phyloP scores from a whole-genome alignment of 1,284 basidiomycete genomes.

The Fomitiporia mediterranea region DNA sequence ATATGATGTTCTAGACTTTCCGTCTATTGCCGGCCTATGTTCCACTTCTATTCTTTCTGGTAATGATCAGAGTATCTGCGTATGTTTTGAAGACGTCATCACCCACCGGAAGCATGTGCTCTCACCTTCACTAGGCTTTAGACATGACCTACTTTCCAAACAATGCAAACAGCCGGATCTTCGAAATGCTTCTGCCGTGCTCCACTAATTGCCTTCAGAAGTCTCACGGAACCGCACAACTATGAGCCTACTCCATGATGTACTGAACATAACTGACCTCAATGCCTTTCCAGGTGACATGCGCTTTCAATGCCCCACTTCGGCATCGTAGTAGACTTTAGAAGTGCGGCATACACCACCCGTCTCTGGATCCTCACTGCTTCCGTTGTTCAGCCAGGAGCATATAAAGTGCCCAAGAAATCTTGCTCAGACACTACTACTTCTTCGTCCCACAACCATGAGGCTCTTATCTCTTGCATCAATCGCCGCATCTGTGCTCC shows the following conservation, averaged over 20 bases:
- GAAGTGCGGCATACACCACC: background rate
- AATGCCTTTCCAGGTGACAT: background rate
- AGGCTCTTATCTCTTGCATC: constrained; percentile 1
- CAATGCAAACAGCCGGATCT: background rate
- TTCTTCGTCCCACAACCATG: background rate
- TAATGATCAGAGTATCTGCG: background rate
- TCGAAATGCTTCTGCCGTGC: background rate
- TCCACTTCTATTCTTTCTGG: no score
- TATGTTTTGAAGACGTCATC: background rate
- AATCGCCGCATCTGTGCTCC: background rate
- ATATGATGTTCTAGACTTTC: no score
- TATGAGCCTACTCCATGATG: background rate
- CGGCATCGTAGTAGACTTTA: background rate
- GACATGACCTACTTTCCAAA: background rate
- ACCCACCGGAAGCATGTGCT: background rate
- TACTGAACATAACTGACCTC: background rate
- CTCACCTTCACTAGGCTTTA: background rate
- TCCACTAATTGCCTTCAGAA: background rate
- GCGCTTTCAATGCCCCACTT: background rate
- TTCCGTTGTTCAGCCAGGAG: background rate
- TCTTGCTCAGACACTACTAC: background rate
- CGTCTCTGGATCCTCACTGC: background rate
- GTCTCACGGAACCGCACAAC: background rate
- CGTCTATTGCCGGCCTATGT: no score
- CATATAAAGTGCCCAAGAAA: background rate